Conservation (phyloP, 23 red algal species). For the Gracilaria domingensis region DNA sequence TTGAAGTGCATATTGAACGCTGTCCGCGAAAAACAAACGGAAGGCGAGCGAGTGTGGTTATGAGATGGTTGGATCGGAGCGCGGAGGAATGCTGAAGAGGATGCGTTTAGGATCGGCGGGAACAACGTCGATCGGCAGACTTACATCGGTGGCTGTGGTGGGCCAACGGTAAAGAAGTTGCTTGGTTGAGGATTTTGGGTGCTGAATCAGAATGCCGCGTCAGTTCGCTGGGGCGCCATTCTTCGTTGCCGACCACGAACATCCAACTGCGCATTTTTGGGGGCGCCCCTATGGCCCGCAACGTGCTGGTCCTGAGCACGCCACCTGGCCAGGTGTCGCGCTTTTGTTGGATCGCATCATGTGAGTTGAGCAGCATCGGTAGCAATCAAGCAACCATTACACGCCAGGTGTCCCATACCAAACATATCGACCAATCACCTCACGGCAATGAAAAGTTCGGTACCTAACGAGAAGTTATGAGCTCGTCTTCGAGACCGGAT, state of each 20-base stretch:
- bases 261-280: not conserved
- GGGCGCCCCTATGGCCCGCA: not conserved
- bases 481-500: too few species aligned
- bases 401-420: not conserved
- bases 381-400: not conserved
- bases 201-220: not conserved
- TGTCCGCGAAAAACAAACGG: not conserved
- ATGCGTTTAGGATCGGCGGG: not conserved
- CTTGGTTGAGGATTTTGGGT: slow-evolving; percentile 1
- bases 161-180: not conserved
- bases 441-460: too few species aligned
- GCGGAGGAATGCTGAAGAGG: not conserved
- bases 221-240: not conserved
- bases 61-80: not conserved
- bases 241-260: slow-evolving; percentile 19
- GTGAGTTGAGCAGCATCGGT: not conserved
- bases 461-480: too few species aligned
- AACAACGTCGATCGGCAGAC: not conserved
- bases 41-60: not conserved
- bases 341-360: not conserved
- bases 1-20: slow-evolving; percentile 19
- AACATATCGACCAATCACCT: not conserved
- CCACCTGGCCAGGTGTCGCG: slow-evolving; percentile 5
- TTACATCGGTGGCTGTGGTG: slow-evolving; percentile 33
- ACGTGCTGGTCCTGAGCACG: not conserved